Conservation (phyloP, 305 asterid species). For the Fraxinus xanthoxyloides region DNA sequence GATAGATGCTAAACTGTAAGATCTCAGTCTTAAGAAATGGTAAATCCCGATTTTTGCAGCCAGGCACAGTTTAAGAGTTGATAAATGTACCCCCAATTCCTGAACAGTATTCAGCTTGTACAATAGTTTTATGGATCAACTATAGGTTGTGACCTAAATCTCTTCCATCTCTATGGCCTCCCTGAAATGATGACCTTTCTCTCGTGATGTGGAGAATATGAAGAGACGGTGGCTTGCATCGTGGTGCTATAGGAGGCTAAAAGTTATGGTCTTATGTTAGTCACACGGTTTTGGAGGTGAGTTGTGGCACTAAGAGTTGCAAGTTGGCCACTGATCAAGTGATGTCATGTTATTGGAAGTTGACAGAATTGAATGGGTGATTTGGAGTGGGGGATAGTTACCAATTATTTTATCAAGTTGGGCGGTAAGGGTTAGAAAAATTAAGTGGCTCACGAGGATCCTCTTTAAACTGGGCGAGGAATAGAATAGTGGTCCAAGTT, state of each 20-base stretch:
- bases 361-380: too few species aligned
- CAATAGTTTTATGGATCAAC: not conserved
- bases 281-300: not conserved
- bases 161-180: not conserved
- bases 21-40: not conserved
- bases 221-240: not conserved
- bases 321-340: not conserved
- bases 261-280: not conserved
- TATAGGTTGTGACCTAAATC: not conserved
- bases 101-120: too few species aligned
- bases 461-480: too few species aligned
- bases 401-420: conserved; percentile 9
- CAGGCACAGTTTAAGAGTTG: not conserved
- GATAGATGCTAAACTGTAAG: not conserved
- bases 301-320: not conserved
- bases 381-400: not conserved
- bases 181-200: not conserved
- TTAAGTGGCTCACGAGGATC: not conserved
- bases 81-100: too few species aligned
- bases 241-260: not conserved
- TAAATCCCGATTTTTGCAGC: not conserved
- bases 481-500: too few species aligned
- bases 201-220: not conserved
- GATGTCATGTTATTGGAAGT: not conserved
- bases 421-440: not conserved